Evolutionary conservation across 164 flowering plant genomes (phyloP).

Genomic region (Chloranthus sessilifolius): DNA sequence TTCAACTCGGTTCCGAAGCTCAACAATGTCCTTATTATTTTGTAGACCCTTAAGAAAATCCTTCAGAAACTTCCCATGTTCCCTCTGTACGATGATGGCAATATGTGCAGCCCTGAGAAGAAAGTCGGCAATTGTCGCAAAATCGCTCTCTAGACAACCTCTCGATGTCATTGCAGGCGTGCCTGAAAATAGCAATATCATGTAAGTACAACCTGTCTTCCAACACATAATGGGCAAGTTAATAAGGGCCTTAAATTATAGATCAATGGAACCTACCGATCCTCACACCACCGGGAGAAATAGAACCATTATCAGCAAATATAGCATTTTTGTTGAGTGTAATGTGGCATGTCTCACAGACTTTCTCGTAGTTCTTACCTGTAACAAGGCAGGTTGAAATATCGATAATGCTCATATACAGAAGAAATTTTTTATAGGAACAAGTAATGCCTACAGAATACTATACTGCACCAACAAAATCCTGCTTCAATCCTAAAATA

Average conservation of each 20-base stretch:
- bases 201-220: background rate
- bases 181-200: slow-evolving; percentile 32
- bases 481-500: too few relatives aligned
- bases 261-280: slow-evolving; percentile 46
- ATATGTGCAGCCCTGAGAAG: slow-evolving; percentile 73
- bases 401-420: too few relatives aligned
- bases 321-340: slow-evolving; percentile 75
- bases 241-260: background rate
- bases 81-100: slow-evolving; percentile 51
- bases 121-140: slow-evolving; percentile 79
- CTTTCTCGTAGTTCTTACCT: slow-evolving; percentile 81
- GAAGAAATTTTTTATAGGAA: too few relatives aligned
- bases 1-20: slow-evolving; percentile 65
- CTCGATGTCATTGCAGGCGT: slow-evolving; percentile 94
- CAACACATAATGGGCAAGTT: background rate
- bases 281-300: slow-evolving; percentile 83
- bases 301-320: slow-evolving; percentile 71
- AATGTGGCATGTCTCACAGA: slow-evolving; percentile 78
- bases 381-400: too few relatives aligned
- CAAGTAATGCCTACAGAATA: too few relatives aligned
- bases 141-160: slow-evolving; percentile 85
- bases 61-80: slow-evolving; percentile 56
- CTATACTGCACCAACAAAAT: too few relatives aligned
- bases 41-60: slow-evolving; percentile 61
- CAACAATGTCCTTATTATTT: slow-evolving; percentile 58